Percentiles rank a stretch among this genome's conserved stretches.
Conservation (phyloP, 2,329 filamentous ascomycete genomes). For the Neoascochyta sp. region DNA sequence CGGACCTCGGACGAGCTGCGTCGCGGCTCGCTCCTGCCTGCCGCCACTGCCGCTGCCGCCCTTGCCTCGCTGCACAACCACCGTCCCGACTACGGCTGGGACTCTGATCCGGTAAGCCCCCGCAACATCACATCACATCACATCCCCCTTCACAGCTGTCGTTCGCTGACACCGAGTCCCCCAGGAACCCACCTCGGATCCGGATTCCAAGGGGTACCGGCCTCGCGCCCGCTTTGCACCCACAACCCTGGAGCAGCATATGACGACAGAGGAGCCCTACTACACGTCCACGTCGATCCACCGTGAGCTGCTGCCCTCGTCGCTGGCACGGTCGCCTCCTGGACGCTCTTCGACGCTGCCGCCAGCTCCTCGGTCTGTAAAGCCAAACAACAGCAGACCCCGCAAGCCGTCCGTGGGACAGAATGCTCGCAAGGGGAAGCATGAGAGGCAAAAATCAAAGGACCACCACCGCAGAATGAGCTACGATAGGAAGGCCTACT, state of each 20-base stretch:
- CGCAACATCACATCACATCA: too few relatives aligned
- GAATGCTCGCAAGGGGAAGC: conserved; percentile 68
- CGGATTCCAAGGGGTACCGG: conserved; percentile 37
- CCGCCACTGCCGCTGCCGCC: conserved; percentile 77
- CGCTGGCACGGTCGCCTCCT: conserved; percentile 75
- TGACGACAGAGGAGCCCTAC: conserved; percentile 49
- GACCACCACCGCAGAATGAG: conserved; percentile 70
- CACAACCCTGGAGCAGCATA: conserved; percentile 63
- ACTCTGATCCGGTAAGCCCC: conserved; percentile 35
- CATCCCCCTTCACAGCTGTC: too few relatives aligned
- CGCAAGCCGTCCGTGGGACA: conserved; percentile 86
- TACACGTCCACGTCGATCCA: conserved; percentile 55
- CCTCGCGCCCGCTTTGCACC: conserved; percentile 41
- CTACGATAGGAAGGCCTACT: conserved; percentile 75
- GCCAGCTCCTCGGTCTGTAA: conserved; percentile 71
- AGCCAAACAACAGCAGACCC: conserved; percentile 66
- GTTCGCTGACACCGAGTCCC: too few relatives aligned
- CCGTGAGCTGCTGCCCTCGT: conserved; percentile 76
- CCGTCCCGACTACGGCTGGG: conserved; percentile 61
- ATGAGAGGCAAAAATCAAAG: conserved; percentile 76
- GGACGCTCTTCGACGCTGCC: conserved; percentile 85
- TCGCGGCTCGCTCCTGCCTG: conserved; percentile 60
- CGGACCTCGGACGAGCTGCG: conserved; percentile 66
- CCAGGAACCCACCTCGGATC: conserved; percentile 39
- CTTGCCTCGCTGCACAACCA: conserved; percentile 81